Conservation (phyloP, 2,329 filamentous ascomycete genomes). For the Apiospora saccharicola region DNA sequence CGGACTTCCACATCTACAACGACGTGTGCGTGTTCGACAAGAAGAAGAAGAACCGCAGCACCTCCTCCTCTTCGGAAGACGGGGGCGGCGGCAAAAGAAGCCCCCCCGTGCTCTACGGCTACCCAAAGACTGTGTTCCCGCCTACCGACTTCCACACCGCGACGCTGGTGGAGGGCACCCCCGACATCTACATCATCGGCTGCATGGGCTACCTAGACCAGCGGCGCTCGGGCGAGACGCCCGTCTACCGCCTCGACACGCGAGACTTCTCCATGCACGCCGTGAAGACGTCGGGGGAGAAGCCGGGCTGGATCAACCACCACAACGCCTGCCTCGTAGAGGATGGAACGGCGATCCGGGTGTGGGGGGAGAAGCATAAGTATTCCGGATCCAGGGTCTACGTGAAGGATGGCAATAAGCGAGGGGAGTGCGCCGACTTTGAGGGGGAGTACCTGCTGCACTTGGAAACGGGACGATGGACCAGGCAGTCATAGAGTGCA, state of each 20-base stretch:
- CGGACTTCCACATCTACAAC: constrained; percentile 9
- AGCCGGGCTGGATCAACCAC: neutral
- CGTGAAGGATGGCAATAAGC: neutral
- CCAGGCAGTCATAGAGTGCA: neutral
- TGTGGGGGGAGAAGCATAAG: neutral
- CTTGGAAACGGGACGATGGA: neutral
- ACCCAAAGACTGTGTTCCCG: neutral
- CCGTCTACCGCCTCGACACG: neutral
- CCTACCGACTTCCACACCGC: constrained; percentile 11
- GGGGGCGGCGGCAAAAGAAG: no score
- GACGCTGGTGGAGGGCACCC: neutral
- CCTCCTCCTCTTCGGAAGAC: neutral
- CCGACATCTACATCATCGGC: neutral
- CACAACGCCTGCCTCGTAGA: neutral
- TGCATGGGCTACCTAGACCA: neutral
- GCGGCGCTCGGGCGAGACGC: neutral
- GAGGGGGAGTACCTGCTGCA: neutral
- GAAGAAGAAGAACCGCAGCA: neutral
- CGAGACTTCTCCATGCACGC: neutral
- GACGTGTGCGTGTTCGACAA: neutral
- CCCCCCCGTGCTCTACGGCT: neutral
- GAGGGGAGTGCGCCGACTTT: neutral
- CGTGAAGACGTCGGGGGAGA: neutral
- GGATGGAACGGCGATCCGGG: neutral
- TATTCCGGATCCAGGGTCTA: neutral